These are phyloP conservation scores for Aspergillus oerlinghausenensis DNA, from an alignment of 2,329 filamentous ascomycete species.

Conservation along the genomic window DNA sequence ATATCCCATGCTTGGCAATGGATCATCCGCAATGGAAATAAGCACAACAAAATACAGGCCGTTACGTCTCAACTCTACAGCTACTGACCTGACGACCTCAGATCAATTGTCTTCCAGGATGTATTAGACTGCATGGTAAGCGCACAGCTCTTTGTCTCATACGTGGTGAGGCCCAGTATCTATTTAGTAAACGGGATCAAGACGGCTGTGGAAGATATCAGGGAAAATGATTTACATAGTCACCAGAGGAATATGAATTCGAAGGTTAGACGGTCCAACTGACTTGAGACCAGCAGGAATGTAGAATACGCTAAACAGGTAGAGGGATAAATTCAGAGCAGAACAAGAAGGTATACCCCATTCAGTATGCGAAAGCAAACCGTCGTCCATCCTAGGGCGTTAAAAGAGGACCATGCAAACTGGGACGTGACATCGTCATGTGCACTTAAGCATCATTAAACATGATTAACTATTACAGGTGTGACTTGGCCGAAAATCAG, in stretches of 20 bases:
- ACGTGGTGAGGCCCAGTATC: no score
- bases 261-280: background rate
- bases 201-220: no score
- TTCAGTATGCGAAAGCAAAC: background rate
- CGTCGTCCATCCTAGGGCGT: background rate
- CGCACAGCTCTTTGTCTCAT: background rate
- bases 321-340: background rate
- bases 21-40: background rate
- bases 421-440: constrained; percentile 9
- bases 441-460: constrained; percentile 13
- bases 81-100: background rate
- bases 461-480: constrained; percentile 17
- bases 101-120: background rate
- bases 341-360: background rate
- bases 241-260: background rate
- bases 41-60: background rate
- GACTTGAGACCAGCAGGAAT: background rate
- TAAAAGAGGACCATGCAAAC: constrained; percentile 4
- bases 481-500: background rate
- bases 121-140: background rate
- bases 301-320: background rate
- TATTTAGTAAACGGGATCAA: background rate
- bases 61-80: background rate
- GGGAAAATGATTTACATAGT: background rate
- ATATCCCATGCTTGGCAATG: no score